Evolutionary conservation across 2,329 filamentous ascomycete species (phyloP), one percentile per base, ranked within the genome.

Genomic region (Ophiostoma sp.): DNA sequence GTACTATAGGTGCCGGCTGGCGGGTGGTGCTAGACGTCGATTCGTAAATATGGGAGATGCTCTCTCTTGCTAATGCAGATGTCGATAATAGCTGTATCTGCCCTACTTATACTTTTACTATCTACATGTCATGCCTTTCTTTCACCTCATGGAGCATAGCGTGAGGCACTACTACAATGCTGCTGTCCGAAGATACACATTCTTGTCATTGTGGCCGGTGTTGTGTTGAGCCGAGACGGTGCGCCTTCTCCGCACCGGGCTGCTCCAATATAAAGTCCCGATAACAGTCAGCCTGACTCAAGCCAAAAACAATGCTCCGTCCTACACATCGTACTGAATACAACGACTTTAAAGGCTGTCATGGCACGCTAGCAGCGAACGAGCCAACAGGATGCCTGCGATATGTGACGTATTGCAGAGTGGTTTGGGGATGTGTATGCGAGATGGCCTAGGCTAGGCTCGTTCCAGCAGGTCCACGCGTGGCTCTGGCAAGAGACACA

Each of bases 381-480:
- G 57, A 36, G 41, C 66, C 44, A 67, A 52, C 66, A 33, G 27
- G 23, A 67, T 31, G 44, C 17, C 39, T 20, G 69, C 35, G 48
- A 67, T 69, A 67, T 67, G 64, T 23, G 27, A 48, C 41, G 52
- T 41, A 41, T 13, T 41, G 15, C 39, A 41, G 39, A 41, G 39
- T 48, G 23, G 33, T 67, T 41, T 10, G 68, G 60, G 52, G 48
- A 65, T 48, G 36, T 52, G 48, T 17, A 33, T 33, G 35, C 60
- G 41, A 66, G 44, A 35, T 33, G n/a, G 27, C 36, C 41, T 11
- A n/a, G 54, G 67, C 69, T 69, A 71, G 35, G 13, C 68, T 62
- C 13, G 13, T 68, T 69, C 4, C 15, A 64, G 67, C 10, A 71
- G 67, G 70, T 71, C 67, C 67, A 71, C 33, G 64, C 67, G 65